A percentile compares a stretch with the other conserved stretches of the same genome.
phyloP scores from a whole-genome alignment of 768 basidiomycete species.

The Phaeotremella skinneri region DNA sequence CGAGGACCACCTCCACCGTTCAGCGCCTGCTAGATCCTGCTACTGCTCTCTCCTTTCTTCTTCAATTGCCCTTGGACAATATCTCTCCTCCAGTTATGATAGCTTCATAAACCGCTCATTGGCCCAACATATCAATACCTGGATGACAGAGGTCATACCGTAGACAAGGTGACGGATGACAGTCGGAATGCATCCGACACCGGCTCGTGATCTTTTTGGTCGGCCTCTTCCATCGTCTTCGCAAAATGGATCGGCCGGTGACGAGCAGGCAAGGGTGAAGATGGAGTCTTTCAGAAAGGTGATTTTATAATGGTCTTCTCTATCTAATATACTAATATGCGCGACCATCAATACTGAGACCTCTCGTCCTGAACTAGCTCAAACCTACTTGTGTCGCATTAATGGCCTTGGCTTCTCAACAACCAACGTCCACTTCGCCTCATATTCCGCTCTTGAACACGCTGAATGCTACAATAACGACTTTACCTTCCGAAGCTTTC shows the following conservation, averaged over 20 bases:
- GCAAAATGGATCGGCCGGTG: neutral
- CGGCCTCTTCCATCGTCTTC: neutral
- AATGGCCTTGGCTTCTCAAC: conserved; percentile 62
- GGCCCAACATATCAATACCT: no score
- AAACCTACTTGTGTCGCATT: conserved; percentile 80
- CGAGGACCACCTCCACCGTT: no score
- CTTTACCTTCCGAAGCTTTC: conserved; percentile 55
- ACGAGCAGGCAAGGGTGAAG: conserved; percentile 14
- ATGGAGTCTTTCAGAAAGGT: conserved; percentile 45
- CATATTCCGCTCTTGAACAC: conserved; percentile 59
- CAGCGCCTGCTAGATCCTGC: no score
- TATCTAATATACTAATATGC: neutral
- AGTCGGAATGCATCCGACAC: neutral
- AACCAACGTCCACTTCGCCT: conserved; percentile 61
- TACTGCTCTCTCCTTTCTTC: no score
- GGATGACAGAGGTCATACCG: no score
- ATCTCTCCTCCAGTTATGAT: no score
- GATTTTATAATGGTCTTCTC: conserved; percentile 6
- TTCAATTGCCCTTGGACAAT: no score
- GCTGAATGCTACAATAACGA: conserved; percentile 58
- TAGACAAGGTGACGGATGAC: no score
- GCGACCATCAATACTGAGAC: neutral
- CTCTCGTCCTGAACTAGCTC: conserved; percentile 48
- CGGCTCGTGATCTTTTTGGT: neutral
- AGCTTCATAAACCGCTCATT: no score